These are phyloP conservation scores for Kodamaea sp. DNA, from an alignment of 1,139 yeast genomes.

Conservation along the genomic window DNA sequence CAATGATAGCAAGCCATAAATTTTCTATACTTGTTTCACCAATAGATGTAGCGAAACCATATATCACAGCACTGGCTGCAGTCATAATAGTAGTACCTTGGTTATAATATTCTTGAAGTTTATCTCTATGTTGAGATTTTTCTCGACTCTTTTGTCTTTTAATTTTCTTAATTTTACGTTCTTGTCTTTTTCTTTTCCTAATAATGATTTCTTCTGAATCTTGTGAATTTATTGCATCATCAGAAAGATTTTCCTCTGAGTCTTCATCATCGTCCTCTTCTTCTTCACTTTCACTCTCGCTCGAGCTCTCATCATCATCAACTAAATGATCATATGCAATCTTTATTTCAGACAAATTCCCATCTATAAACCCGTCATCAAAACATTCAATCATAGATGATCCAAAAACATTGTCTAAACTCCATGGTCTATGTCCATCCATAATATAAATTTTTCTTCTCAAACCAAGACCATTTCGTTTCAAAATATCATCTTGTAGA, in stretches of 20 bases:
- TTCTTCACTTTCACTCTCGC: conserved; percentile 26
- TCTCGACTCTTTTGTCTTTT: conserved; percentile 23
- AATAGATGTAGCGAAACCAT: conserved; percentile 72
- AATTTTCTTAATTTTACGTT: conserved; percentile 23
- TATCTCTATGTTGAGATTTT: conserved; percentile 52
- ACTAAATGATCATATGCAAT: conserved; percentile 51
- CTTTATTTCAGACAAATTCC: conserved; percentile 49
- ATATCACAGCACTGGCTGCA: conserved; percentile 74
- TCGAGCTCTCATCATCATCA: conserved; percentile 22
- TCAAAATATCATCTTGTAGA: conserved; percentile 10
- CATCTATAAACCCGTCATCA: conserved; percentile 78
- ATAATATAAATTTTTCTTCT: conserved; percentile 66
- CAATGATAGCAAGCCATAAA: conserved; percentile 86
- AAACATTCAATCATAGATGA: conserved; percentile 76
- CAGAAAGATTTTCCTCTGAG: conserved; percentile 21
- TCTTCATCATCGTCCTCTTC: conserved; percentile 24
- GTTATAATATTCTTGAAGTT: conserved; percentile 67
- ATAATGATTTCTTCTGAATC: conserved; percentile 34
- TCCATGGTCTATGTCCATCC: conserved; percentile 97
- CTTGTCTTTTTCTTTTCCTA: conserved; percentile 32
- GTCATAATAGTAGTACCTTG: conserved; percentile 79
- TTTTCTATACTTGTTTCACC: conserved; percentile 57
- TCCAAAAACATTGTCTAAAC: conserved; percentile 86
- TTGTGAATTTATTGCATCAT: conserved; percentile 25
- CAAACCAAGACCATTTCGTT: conserved; percentile 16